Evolutionary conservation across 352 stramenopile species (phyloP).

Genomic region (Phytophthora sansomeana): DNA sequence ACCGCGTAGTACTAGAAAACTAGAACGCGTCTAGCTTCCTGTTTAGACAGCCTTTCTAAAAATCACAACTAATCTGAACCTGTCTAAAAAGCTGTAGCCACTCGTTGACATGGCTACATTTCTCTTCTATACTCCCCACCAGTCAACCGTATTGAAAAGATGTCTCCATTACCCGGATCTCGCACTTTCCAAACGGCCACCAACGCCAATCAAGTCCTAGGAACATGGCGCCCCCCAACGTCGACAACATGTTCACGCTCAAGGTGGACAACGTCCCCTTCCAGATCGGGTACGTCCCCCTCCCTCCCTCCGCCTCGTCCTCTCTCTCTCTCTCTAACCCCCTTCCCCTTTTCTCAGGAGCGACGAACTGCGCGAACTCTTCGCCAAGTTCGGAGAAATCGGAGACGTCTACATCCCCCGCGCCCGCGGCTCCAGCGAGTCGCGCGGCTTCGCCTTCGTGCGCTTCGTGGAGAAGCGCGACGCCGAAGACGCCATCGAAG

Average conservation of each 20-base stretch:
- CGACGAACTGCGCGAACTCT: slow-evolving; percentile 70
- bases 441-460: slow-evolving; percentile 88
- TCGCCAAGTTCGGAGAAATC: slow-evolving; percentile 81
- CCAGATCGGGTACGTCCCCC: slow-evolving; percentile 60
- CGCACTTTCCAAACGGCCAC: slow-evolving; percentile 24
- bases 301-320: background rate
- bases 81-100: too few relatives aligned
- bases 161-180: background rate
- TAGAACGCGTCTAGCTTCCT: too few relatives aligned
- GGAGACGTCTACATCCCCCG: slow-evolving; percentile 87
- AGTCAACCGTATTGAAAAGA: background rate
- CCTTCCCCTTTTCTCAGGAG: slow-evolving; percentile 21
- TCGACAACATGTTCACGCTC: slow-evolving; percentile 87
- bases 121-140: background rate
- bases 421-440: slow-evolving; percentile 78
- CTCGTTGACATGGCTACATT: too few relatives aligned
- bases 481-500: slow-evolving; percentile 88
- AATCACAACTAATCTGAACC: too few relatives aligned
- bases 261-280: slow-evolving; percentile 92
- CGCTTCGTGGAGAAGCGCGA: slow-evolving; percentile 90
- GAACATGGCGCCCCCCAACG: slow-evolving; percentile 74
- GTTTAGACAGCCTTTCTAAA: too few relatives aligned
- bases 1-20: slow-evolving; percentile 19
- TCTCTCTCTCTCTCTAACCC: background rate
- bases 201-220: background rate